phyloP scores from a whole-genome alignment of 768 basidiomycete species.

The Lepiota venenata region DNA sequence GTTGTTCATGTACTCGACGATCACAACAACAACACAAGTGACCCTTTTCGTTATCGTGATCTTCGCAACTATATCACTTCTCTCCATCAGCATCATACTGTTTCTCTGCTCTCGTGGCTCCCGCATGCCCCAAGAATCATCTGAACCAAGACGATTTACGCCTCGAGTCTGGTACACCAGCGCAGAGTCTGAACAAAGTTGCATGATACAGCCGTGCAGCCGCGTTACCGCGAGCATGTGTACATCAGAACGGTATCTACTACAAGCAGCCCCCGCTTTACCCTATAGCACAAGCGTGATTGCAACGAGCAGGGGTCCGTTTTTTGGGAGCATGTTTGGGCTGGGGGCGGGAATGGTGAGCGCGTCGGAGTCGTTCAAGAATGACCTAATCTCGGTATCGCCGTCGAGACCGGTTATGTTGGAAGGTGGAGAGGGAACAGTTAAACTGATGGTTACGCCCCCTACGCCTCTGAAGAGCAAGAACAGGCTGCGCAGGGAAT shows the following conservation, averaged over 20 bases:
- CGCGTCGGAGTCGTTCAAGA: neutral
- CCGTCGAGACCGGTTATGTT: slow-evolving; percentile 11
- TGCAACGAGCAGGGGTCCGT: neutral
- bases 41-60: slow-evolving; percentile 5
- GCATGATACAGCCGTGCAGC: neutral
- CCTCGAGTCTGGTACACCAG: slow-evolving; percentile 10
- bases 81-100: neutral
- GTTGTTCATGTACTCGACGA: neutral
- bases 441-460: slow-evolving; percentile 16
- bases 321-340: neutral
- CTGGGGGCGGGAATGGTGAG: neutral
- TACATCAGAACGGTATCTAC: too few species aligned
- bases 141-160: neutral
- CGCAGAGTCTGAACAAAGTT: neutral
- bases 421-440: slow-evolving; percentile 8
- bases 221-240: too few species aligned
- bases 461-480: slow-evolving; percentile 17
- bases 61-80: slow-evolving; percentile 2
- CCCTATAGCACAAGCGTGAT: neutral
- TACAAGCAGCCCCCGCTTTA: neutral
- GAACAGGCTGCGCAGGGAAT: neutral
- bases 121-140: neutral
- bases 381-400: slow-evolving; percentile 10
- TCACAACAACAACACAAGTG: slow-evolving; percentile 1
- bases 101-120: slow-evolving; percentile 6